phyloP scores from a whole-genome alignment of 1,284 basidiomycete genomes.

The Paramarasmius palmivorus region DNA sequence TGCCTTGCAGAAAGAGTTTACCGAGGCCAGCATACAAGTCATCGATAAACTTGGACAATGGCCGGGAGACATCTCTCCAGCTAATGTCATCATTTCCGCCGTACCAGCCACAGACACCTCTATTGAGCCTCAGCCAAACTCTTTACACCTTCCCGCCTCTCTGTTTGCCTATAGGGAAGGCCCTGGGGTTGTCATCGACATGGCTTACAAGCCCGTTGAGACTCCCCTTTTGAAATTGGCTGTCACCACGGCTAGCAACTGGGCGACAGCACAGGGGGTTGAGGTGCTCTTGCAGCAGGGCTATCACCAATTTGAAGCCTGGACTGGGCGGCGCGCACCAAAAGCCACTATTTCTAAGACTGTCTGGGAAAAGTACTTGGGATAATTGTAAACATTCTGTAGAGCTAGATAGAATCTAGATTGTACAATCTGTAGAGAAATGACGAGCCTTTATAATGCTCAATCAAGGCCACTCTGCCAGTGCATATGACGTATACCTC shows the following conservation, averaged over 20 bases:
- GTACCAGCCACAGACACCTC: conserved; percentile 78
- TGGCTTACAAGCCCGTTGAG: conserved; percentile 87
- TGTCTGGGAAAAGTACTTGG: conserved; percentile 50
- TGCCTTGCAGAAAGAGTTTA: conserved; percentile 68
- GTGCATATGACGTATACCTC: too few species aligned
- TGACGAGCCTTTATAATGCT: too few species aligned
- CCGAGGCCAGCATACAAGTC: conserved; percentile 58
- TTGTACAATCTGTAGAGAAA: too few species aligned
- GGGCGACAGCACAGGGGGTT: conserved; percentile 77
- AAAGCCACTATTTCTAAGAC: conserved; percentile 41
- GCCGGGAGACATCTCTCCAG: conserved; percentile 45
- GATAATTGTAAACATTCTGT: too few species aligned
- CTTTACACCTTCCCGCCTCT: conserved; percentile 57
- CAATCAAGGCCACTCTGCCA: too few species aligned
- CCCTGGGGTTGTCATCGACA: conserved; percentile 78
- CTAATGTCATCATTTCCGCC: conserved; percentile 82
- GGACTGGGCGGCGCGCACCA: conserved; percentile 73
- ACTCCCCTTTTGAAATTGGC: conserved; percentile 69
- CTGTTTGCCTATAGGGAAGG: conserved; percentile 50
- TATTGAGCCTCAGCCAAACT: conserved; percentile 35
- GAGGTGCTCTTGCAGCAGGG: conserved; percentile 89
- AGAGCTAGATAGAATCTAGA: too few species aligned
- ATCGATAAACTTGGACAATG: conserved; percentile 60
- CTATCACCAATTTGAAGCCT: conserved; percentile 80
- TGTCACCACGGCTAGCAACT: conserved; percentile 47